Conservation (phyloP, 768 basidiomycete species). For the Rhodosporidiobolus sp. region DNA sequence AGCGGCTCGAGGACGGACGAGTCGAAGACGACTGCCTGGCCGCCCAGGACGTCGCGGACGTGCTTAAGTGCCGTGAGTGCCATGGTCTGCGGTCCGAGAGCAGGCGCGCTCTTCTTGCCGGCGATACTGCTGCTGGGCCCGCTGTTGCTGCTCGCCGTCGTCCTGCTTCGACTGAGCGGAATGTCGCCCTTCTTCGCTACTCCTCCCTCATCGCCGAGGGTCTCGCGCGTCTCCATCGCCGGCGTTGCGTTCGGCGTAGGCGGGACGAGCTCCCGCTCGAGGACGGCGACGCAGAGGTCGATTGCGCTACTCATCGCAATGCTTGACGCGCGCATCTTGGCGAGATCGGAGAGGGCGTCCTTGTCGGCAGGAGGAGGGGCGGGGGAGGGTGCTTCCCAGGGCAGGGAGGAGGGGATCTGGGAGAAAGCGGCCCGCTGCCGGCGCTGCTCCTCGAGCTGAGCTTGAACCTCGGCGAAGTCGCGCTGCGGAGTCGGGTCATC, state of each 20-base stretch:
- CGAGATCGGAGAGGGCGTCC: slow-evolving; percentile 30
- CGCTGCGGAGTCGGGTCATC: not conserved
- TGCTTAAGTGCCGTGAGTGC: slow-evolving; percentile 36
- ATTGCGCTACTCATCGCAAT: slow-evolving; percentile 28
- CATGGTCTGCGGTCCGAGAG: slow-evolving; percentile 12
- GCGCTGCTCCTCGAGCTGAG: slow-evolving; percentile 28
- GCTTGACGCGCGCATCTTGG: slow-evolving; percentile 9
- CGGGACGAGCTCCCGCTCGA: slow-evolving; percentile 18
- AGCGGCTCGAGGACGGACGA: slow-evolving; percentile 25
- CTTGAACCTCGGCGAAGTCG: slow-evolving; percentile 22
- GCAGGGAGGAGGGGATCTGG: slow-evolving; percentile 29
- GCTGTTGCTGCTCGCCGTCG: not conserved
- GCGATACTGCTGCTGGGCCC: not conserved
- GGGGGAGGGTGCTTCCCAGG: slow-evolving; percentile 28
- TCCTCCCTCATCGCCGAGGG: too few relatives aligned
- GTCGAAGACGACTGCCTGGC: slow-evolving; percentile 16
- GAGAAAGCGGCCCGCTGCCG: slow-evolving; percentile 25
- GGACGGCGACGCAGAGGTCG: slow-evolving; percentile 30
- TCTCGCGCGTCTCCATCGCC: too few relatives aligned
- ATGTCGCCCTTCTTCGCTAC: not conserved
- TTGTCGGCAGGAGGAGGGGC: not conserved
- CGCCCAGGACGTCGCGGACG: slow-evolving; percentile 33
- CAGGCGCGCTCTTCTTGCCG: not conserved
- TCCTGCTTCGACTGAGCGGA: not conserved
- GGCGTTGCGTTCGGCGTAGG: not conserved